These are phyloP conservation scores for Penicillium pulvis DNA, from an alignment of 495 filamentous ascomycete genomes.

Conservation along the genomic window DNA sequence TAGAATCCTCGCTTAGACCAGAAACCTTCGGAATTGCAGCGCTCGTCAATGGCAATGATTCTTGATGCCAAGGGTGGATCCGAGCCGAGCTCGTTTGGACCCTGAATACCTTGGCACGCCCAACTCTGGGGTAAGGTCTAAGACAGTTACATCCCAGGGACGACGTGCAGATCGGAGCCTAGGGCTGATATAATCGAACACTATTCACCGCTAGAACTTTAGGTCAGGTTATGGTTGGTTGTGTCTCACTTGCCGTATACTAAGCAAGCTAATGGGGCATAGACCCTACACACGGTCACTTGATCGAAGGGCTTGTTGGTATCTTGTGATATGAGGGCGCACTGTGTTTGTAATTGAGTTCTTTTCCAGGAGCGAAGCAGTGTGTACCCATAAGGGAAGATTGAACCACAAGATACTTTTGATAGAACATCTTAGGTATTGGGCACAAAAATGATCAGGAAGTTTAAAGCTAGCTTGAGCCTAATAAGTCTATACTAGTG, in stretches of 20 bases:
- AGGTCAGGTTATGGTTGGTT: slow-evolving; percentile 13
- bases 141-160: slow-evolving; percentile 35
- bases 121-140: slow-evolving; percentile 20
- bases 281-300: background rate
- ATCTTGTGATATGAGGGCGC: background rate
- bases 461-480: background rate
- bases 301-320: background rate
- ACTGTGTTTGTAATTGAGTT: no score
- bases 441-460: background rate
- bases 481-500: background rate
- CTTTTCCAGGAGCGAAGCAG: no score
- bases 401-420: no score
- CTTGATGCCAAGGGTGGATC: slow-evolving; percentile 8
- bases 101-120: slow-evolving; percentile 9
- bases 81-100: background rate
- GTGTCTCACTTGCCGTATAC: slow-evolving; percentile 14
- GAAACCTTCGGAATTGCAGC: background rate
- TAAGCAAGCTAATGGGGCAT: background rate
- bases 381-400: no score
- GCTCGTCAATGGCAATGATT: background rate
- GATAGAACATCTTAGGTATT: background rate
- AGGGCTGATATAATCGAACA: background rate
- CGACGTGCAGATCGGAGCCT: slow-evolving; percentile 3
- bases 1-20: slow-evolving; percentile 1
- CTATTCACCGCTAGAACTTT: slow-evolving; percentile 9